These are phyloP conservation scores for Fusarium metavorans DNA, from an alignment of 2,329 filamentous ascomycete species.

Conservation along the genomic window DNA sequence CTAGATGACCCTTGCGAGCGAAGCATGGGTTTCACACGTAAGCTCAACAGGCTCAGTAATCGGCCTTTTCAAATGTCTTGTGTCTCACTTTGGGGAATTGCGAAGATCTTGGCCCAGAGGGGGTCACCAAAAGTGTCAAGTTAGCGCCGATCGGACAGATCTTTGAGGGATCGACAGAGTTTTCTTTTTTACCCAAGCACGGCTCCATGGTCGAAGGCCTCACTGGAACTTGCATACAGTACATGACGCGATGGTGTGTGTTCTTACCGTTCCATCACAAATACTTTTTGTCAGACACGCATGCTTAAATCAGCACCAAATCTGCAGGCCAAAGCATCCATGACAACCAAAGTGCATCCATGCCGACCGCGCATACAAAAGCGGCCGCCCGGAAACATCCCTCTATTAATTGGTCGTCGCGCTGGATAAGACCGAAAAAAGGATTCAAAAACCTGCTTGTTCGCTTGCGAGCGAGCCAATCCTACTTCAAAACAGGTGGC, in stretches of 20 bases:
- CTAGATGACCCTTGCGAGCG: neutral
- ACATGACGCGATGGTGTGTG: neutral
- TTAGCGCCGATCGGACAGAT: neutral
- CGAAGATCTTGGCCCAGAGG: neutral
- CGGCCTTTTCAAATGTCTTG: neutral
- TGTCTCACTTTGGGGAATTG: neutral
- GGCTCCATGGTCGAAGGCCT: neutral
- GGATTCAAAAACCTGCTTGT: neutral
- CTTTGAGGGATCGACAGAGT: neutral
- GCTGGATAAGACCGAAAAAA: neutral
- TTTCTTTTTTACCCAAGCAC: neutral
- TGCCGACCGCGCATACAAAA: neutral
- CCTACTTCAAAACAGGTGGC: neutral
- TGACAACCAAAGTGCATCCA: neutral
- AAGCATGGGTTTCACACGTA: neutral
- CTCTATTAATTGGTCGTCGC: neutral
- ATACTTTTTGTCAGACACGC: neutral
- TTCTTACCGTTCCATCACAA: neutral
- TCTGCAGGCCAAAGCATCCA: neutral
- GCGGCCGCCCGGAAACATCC: neutral
- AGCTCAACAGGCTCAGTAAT: neutral
- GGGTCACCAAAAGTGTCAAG: neutral
- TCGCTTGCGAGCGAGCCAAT: neutral
- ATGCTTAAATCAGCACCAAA: neutral
- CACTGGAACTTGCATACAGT: neutral